phyloP scores from a whole-genome alignment of 2,329 filamentous ascomycete species.

The Ciborinia camelliae region DNA sequence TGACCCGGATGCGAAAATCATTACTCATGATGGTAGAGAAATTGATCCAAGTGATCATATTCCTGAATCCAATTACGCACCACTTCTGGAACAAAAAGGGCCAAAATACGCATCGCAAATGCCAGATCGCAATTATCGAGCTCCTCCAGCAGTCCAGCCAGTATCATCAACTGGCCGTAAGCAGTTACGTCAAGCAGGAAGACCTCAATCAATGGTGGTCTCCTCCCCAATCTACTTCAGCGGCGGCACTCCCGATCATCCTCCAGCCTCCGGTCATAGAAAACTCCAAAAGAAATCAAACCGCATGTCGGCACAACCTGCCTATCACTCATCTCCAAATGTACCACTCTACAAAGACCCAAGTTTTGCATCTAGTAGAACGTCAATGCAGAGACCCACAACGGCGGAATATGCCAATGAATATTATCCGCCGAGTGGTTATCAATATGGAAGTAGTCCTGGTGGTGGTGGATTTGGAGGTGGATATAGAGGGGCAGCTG shows the following conservation, averaged over 20 bases:
- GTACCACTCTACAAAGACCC: slow-evolving; percentile 36
- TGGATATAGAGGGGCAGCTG: slow-evolving; percentile 37
- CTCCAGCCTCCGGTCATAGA: slow-evolving; percentile 48
- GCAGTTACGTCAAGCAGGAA: slow-evolving; percentile 45
- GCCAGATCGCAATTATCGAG: slow-evolving; percentile 40
- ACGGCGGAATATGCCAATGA: slow-evolving; percentile 34
- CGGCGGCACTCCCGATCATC: slow-evolving; percentile 38
- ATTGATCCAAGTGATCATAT: slow-evolving; percentile 79
- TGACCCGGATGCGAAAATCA: slow-evolving; percentile 64
- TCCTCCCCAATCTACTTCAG: slow-evolving; percentile 32
- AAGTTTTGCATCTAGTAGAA: slow-evolving; percentile 20
- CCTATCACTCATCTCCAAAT: slow-evolving; percentile 32
- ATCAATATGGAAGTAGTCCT: slow-evolving; percentile 32
- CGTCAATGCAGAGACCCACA: slow-evolving; percentile 28
- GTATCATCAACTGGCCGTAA: slow-evolving; percentile 52
- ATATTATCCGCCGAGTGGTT: slow-evolving; percentile 33
- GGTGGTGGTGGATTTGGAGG: not conserved
- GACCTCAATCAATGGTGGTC: slow-evolving; percentile 47
- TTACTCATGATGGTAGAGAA: slow-evolving; percentile 71
- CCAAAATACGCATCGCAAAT: slow-evolving; percentile 40
- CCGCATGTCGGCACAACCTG: slow-evolving; percentile 32
- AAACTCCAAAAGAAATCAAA: slow-evolving; percentile 61
- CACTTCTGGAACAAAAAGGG: slow-evolving; percentile 47
- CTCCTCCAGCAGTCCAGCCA: slow-evolving; percentile 45
- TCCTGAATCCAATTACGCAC: slow-evolving; percentile 50